Base-by-base conservation (phyloP, 768 basidiomycete species). In the Pleurotus djamor region DNA sequence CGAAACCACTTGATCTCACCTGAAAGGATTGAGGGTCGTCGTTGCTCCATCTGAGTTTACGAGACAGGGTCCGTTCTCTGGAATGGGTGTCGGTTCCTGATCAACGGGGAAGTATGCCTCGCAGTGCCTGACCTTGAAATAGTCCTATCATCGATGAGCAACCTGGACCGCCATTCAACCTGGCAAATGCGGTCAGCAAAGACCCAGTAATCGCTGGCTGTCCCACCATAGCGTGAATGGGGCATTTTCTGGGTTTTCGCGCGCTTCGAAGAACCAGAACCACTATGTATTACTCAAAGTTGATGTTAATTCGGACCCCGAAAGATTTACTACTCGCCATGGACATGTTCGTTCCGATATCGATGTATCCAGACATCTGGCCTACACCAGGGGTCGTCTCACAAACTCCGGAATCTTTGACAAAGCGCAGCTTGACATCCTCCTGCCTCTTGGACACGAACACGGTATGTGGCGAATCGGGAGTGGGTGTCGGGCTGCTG, bases 251-350 rank as follows among this genome's bases (percentile, higher is more conserved):
- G 86, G 84, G 2, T 76, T 72, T 34, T 81, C 70, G 12, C 88
- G 78, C 2, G 87, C 79, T 61, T 85, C 88, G 56, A 89, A 89
- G 69, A 88, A 89, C 85, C 87, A 89, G 65, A 88, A 89, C 85
- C 84, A 88, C 86, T 87, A 56, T n/a, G 56, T 3, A 35, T 57
- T 38, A 36, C 34, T n/a, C 14, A 43, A 41, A 7, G n/a, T 41
- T 28, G 28, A 8, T 6, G 9, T 21, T 16, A 52, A 13, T 14
- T 37, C 4, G 10, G 37, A 35, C 38, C n/a, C 16, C 21, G 35
- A 3, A 14, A 47, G 21, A 28, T 28, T 28, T 28, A 28, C 21
- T 2, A 62, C 74, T 59, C 48, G 85, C 84, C 81, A 84, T 82
- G 0, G 83, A 84, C 79, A 83, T 85, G 54, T 84, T 80, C 10